phyloP scores from a whole-genome alignment of 164 flowering plant genomes.

The grape (Vitis vinifera) region ASM3070453v1 NC_081805.1:10752501-10753000 shows the following conservation, averaged over 20 bases:
- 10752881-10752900: too few relatives aligned
- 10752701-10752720: slow-evolving; percentile 39
- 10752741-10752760: slow-evolving; percentile 33
- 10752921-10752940: too few relatives aligned
- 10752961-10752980: too few relatives aligned
- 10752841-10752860: slow-evolving; percentile 12
- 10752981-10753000: too few relatives aligned
- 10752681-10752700: slow-evolving; percentile 67
- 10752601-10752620: slow-evolving; percentile 63
- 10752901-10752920: too few relatives aligned
- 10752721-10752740: slow-evolving; percentile 13
- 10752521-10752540: slow-evolving; percentile 11
- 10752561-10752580: slow-evolving; percentile 70
- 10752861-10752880: not conserved
- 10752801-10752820: slow-evolving; percentile 35
- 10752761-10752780: slow-evolving; percentile 38
- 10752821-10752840: slow-evolving; percentile 3
- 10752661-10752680: slow-evolving; percentile 31
- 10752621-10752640: slow-evolving; percentile 85
- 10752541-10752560: slow-evolving; percentile 60
- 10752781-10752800: slow-evolving; percentile 29
- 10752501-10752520: slow-evolving; percentile 39
- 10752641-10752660: slow-evolving; percentile 70
- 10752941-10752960: too few relatives aligned
- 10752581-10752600: slow-evolving; percentile 40